Percentiles rank a stretch among this genome's conserved stretches.
phyloP scores from a whole-genome alignment of 306 rosid species.

The Citrullus amarus region DNA sequence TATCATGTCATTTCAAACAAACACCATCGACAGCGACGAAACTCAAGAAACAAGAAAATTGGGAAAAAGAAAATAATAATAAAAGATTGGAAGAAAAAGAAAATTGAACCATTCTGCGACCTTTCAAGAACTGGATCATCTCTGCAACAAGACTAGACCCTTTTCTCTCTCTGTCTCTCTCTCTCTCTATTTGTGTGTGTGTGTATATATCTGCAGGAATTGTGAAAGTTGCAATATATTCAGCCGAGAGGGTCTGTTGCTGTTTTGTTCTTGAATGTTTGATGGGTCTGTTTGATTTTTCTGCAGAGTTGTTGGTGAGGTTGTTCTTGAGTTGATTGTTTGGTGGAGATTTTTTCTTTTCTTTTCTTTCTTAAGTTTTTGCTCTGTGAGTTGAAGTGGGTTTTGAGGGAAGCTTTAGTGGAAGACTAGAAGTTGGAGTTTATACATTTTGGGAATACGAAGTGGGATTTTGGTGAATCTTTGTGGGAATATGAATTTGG shows the following conservation, averaged over 20 bases:
- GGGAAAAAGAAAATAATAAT: background rate
- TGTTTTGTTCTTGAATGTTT: background rate
- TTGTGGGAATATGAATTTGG: background rate
- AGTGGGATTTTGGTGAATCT: background rate
- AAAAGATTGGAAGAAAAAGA: background rate
- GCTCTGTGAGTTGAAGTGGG: background rate
- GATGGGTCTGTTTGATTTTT: background rate
- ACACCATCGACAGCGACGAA: constrained; percentile 60
- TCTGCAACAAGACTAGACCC: background rate
- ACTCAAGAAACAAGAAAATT: constrained; percentile 1
- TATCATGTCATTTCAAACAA: constrained; percentile 38
- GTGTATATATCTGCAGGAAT: background rate
- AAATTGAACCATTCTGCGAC: background rate
- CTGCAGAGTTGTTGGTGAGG: background rate
- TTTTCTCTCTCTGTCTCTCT: background rate
- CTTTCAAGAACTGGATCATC: background rate
- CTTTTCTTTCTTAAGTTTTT: too few species aligned
- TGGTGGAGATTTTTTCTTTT: background rate
- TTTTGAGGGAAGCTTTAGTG: background rate
- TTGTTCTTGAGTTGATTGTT: background rate
- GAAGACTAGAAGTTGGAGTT: background rate
- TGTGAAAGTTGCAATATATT: background rate
- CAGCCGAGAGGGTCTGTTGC: background rate
- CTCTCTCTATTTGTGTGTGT: background rate
- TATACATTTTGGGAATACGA: background rate